Base-by-base conservation (phyloP, 495 filamentous ascomycete genomes). In the Lepraria neglecta region DNA sequence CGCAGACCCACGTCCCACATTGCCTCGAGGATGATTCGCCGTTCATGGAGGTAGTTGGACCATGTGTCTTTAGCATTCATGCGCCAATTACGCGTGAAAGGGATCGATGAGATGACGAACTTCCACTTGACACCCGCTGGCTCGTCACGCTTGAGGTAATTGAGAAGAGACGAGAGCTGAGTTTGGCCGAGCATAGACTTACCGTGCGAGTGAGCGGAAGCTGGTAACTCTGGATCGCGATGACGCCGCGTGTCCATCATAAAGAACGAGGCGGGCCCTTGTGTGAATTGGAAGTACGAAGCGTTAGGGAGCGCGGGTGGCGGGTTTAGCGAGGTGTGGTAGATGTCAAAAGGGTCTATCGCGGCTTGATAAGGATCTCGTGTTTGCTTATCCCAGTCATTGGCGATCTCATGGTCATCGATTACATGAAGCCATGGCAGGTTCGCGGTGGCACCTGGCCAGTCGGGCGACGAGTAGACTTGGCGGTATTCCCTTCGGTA, bases 71-170 rank as follows among this genome's bases (percentile, higher is more conserved):
- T 76, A 4, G 78, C 83, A 59, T 89, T 88, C 65, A 94, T 80
- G 31, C 79, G 84, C 94, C 94, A 98, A 73, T 98, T 98, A 72
- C 95, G 92, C 15, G 94, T 97, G 73, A 98, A 96, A 0, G 94
- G 94, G 35, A 97, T 85, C 33, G 86, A 89, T 51, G 87, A 89
- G 6, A 89, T 83, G 42, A 98, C 73, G 69, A 98, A 84, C 75
- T 97, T 97, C 92, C 92, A 98, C 61, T 87, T 85, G 0, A 96
- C 88, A 12, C 89, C 90, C 42, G 75, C 76, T 0, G 86, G 86
- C 59, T 88, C 84, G 0, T 85, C 84, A 9, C 78, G 78, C 10
- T 73, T 63, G n/a, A 98, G 78, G 78, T 85, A 98, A 4, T 78
- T 74, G 17, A 97, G 76, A 12, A 98, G 81, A 60, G 91, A 90